These are phyloP conservation scores for Kurtzmaniella cleridarum DNA, from an alignment of 805 yeast species.

Conservation along the genomic window DNA sequence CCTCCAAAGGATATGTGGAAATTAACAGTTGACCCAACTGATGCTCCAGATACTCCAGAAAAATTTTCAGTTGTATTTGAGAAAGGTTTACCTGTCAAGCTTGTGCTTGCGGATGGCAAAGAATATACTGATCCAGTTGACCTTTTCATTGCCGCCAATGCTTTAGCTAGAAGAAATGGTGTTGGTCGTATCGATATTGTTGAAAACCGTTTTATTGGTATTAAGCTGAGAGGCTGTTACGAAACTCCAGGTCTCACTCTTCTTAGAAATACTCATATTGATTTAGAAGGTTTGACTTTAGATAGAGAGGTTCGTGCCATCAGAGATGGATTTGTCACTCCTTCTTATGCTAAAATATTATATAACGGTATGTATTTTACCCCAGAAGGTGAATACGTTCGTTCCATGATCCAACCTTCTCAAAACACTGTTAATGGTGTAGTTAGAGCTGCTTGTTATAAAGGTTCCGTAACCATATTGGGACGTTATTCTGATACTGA, in stretches of 20 bases:
- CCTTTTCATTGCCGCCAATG: conserved; percentile 86
- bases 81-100: conserved; percentile 83
- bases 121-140: conserved; percentile 84
- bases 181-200: conserved; percentile 99
- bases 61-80: conserved; percentile 75
- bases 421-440: conserved; percentile 94
- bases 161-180: conserved; percentile 97
- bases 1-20: conserved; percentile 99
- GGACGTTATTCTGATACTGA: conserved; percentile 96
- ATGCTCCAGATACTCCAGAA: conserved; percentile 94
- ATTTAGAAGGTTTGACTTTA: conserved; percentile 91
- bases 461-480: conserved; percentile 76
- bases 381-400: conserved; percentile 95
- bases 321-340: conserved; percentile 94
- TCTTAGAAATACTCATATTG: conserved; percentile 91
- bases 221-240: conserved; percentile 98
- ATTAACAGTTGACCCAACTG: conserved; percentile 90
- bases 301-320: conserved; percentile 97
- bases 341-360: conserved; percentile 80
- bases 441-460: conserved; percentile 90
- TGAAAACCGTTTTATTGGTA: conserved; percentile 97
- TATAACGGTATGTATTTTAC: conserved; percentile 98
- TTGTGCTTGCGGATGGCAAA: conserved; percentile 60
- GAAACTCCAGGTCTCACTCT: conserved; percentile 98
- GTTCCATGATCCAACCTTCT: conserved; percentile 90